These are phyloP conservation scores for Cudoniella acicularis DNA, from an alignment of 495 filamentous ascomycete genomes.

Conservation along the genomic window DNA sequence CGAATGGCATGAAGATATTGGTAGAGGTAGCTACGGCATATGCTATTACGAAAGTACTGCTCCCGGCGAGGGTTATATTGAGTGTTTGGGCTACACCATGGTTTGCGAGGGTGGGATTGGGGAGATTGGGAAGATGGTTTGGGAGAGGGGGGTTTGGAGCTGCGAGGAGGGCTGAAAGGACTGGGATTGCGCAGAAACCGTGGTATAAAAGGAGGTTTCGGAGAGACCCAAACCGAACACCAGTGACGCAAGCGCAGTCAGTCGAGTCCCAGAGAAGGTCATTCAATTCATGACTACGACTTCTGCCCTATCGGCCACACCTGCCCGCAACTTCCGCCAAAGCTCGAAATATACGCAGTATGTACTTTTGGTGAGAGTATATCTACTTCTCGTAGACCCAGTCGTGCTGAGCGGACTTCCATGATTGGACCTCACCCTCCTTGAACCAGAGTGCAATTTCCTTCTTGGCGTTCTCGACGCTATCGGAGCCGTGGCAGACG, in stretches of 20 bases:
- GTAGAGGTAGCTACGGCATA: slow-evolving; percentile 81
- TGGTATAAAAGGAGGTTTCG: too few species aligned
- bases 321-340: neutral
- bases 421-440: slow-evolving; percentile 73
- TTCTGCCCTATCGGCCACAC: neutral
- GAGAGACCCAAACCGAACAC: too few species aligned
- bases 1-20: slow-evolving; percentile 49
- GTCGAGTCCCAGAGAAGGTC: neutral
- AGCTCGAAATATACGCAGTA: neutral
- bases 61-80: slow-evolving; percentile 68
- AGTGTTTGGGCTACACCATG: slow-evolving; percentile 91
- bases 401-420: slow-evolving; percentile 71
- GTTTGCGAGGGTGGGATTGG: slow-evolving; percentile 72
- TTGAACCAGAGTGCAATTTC: slow-evolving; percentile 98
- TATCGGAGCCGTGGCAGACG: slow-evolving; percentile 99
- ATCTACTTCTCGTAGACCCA: slow-evolving; percentile 91
- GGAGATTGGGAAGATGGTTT: slow-evolving; percentile 19
- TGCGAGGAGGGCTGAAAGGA: neutral
- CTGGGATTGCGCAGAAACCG: neutral
- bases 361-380: neutral
- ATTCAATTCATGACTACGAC: neutral
- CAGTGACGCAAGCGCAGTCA: neutral
- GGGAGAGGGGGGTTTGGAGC: neutral
- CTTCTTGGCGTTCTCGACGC: slow-evolving; percentile 97
- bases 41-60: slow-evolving; percentile 77